Conservation (phyloP, 2,329 filamentous ascomycete species). For the Cladosporium cucumerinum region DNA sequence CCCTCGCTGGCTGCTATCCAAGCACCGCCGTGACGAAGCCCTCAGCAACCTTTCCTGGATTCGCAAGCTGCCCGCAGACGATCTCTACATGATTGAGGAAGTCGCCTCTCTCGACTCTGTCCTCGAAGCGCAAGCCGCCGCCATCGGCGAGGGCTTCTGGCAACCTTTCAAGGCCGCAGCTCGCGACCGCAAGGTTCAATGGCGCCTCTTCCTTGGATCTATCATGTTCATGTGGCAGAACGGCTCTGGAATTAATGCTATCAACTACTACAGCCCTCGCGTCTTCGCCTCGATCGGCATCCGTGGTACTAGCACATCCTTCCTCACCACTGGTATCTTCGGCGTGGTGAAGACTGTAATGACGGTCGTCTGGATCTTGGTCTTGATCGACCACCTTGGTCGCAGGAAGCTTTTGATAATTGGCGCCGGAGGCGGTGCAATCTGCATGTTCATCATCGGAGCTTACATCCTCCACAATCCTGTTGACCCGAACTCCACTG, state of each 20-base stretch:
- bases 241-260: constrained; percentile 68
- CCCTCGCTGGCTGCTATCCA: constrained; percentile 45
- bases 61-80: constrained; percentile 53
- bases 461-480: constrained; percentile 48
- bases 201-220: constrained; percentile 69
- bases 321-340: constrained; percentile 71
- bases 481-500: constrained; percentile 24
- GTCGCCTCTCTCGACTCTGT: constrained; percentile 67
- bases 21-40: constrained; percentile 41
- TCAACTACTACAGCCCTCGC: constrained; percentile 68
- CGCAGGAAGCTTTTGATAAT: constrained; percentile 62
- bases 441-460: constrained; percentile 65
- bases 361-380: constrained; percentile 67
- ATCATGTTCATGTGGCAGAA: constrained; percentile 80
- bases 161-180: constrained; percentile 61
- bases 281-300: constrained; percentile 66
- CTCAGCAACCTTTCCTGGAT: constrained; percentile 58
- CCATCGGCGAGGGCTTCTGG: constrained; percentile 71
- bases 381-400: constrained; percentile 63
- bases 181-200: constrained; percentile 58
- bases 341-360: constrained; percentile 70
- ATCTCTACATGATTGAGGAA: constrained; percentile 71
- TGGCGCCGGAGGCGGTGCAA: constrained; percentile 60
- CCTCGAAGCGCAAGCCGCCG: constrained; percentile 59
- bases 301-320: constrained; percentile 55